Evolutionary conservation across 1,284 basidiomycete species (phyloP), one percentile per base, ranked within the genome.

Genomic region (Ustilago shanxiensis): DNA sequence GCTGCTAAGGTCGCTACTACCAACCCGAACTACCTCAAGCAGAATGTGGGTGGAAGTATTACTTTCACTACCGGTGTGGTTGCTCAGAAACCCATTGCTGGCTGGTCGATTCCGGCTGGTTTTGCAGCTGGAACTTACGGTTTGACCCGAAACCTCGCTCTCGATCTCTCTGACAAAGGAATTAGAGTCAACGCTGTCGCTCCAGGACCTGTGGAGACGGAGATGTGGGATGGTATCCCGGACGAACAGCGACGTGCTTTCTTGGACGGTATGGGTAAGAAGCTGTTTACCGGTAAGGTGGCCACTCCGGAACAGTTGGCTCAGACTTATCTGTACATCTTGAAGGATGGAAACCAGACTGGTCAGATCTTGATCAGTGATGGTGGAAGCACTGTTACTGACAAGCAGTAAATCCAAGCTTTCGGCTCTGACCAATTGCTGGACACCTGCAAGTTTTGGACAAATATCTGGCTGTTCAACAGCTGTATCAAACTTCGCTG

Each of bases 341-440:
- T 78, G 49, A 80, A 80, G 61, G 72, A 80, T 50, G 62, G 18
- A 29, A 80, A 80, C 37, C 51, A 59, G 51, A 78, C 69, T 2
- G 79, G 66, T 3, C 61, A 77, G 55, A 63, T 60, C 6, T 22
- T 75, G n/a, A 20, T 24, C 3, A 55, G 24, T 6, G 64, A 72
- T 45, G 73, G 63, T 1, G 73, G 77, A 29, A 55, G 56, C 26
- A 56, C 20, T n/a, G 52, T 69, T n/a, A 58, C 58, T 29, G 62
- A 71, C 20, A 26, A 49, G 47, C 47, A 49, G 47, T 49, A 49
- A 26, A 41, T 5, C 5, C 11, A n/a, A n/a, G n/a, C n/a, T n/a
- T n/a, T n/a, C n/a, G n/a, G n/a, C n/a, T n/a, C n/a, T n/a, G n/a
- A n/a, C n/a, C n/a, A n/a, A n/a, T n/a, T n/a, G n/a, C n/a, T n/a